Evolutionary conservation across 1,139 yeast genomes (phyloP).

Genomic region (Magnusiomyces paraingens): DNA sequence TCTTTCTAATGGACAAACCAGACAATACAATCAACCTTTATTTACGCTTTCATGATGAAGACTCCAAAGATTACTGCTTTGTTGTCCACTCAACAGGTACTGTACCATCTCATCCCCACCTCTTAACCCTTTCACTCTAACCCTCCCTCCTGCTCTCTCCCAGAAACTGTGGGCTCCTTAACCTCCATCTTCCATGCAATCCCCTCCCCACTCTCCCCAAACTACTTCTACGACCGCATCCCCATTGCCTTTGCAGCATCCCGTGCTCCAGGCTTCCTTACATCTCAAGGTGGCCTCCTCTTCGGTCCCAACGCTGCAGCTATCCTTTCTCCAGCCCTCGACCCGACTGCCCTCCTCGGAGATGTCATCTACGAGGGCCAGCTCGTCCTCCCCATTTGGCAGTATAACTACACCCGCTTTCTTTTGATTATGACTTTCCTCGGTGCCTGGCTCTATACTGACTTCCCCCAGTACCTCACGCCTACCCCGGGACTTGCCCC

Average conservation of each 20-base stretch:
- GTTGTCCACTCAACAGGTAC: too few relatives aligned
- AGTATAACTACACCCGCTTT: constrained; percentile 45
- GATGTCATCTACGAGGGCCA: constrained; percentile 86
- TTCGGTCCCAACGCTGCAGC: constrained; percentile 56
- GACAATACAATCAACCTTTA: too few relatives aligned
- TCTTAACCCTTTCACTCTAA: not conserved
- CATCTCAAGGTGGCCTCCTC: constrained; percentile 74
- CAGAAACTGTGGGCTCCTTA: not conserved
- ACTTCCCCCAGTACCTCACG: constrained; percentile 77
- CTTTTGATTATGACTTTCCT: constrained; percentile 43
- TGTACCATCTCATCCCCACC: too few relatives aligned
- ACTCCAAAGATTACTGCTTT: too few relatives aligned
- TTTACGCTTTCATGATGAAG: too few relatives aligned
- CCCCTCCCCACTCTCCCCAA: constrained; percentile 76
- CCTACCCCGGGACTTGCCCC: constrained; percentile 91
- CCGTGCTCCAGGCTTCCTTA: constrained; percentile 75
- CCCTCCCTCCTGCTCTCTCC: not conserved
- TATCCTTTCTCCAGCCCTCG: constrained; percentile 38
- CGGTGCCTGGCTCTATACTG: constrained; percentile 78
- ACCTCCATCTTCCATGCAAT: constrained; percentile 50
- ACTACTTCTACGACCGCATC: constrained; percentile 54
- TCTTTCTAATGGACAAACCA: too few relatives aligned
- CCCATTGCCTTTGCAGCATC: constrained; percentile 67
- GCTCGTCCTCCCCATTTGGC: constrained; percentile 77
- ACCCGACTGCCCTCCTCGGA: constrained; percentile 32